Evolutionary conservation across 768 basidiomycete genomes (phyloP).

Genomic region (Russula sp.): DNA sequence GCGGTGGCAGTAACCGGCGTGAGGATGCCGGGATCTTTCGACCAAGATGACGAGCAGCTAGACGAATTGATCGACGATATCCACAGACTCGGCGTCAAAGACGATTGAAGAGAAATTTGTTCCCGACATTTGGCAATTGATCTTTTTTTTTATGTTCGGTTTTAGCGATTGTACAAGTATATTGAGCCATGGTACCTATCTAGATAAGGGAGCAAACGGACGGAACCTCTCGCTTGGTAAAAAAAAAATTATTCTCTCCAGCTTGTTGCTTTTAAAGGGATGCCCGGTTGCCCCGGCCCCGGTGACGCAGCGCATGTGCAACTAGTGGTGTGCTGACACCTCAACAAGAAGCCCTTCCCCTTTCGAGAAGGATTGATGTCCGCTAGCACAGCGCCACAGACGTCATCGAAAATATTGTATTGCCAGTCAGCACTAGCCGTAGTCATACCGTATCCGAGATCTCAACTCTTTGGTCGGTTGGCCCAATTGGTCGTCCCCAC

Average conservation of each 20-base stretch:
- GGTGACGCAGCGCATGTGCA: too few relatives aligned
- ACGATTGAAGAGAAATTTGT: background rate
- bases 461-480: too few relatives aligned
- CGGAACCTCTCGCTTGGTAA: background rate
- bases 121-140: background rate
- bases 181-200: background rate
- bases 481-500: too few relatives aligned
- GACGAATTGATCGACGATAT: slow-evolving; percentile 4
- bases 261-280: background rate
- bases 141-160: background rate
- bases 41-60: background rate
- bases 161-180: background rate
- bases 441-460: too few relatives aligned
- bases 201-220: background rate
- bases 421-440: too few relatives aligned
- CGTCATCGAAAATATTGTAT: too few relatives aligned
- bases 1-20: background rate
- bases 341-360: too few relatives aligned
- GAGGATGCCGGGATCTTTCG: slow-evolving; percentile 16
- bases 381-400: too few relatives aligned
- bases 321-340: too few relatives aligned
- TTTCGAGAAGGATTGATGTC: too few relatives aligned
- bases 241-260: background rate
- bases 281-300: too few relatives aligned
- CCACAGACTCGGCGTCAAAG: background rate